Percentiles rank a stretch among this genome's conserved stretches.
phyloP scores from a whole-genome alignment of 805 yeast genomes.

The Scheffersomyces lignosus region DNA sequence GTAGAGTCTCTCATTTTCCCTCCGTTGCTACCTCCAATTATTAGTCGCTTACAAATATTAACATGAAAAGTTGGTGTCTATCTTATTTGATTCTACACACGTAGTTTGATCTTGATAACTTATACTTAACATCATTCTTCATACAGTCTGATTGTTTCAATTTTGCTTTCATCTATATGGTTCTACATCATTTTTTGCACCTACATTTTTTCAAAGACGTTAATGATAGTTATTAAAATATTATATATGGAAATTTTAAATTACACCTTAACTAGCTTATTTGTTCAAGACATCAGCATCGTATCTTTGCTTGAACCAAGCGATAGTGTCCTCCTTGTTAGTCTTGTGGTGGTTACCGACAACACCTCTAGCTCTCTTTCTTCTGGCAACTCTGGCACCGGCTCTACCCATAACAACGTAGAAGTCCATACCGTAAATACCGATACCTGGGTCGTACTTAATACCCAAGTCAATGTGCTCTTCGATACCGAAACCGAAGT shows the following conservation, averaged over 20 bases:
- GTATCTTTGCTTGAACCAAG: constrained; percentile 99
- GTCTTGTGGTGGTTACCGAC: constrained; percentile 94
- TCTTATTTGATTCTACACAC: too few relatives aligned
- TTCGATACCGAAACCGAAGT: constrained; percentile 99
- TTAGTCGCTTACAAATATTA: too few relatives aligned
- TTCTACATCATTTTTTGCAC: too few relatives aligned
- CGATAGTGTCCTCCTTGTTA: constrained; percentile 88
- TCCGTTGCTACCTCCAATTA: too few relatives aligned
- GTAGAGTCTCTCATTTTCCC: too few relatives aligned
- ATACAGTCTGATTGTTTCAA: too few relatives aligned
- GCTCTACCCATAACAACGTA: constrained; percentile 99
- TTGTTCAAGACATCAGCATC: constrained; percentile 96
- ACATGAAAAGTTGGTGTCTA: too few relatives aligned
- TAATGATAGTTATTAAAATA: neutral
- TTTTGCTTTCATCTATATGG: too few relatives aligned
- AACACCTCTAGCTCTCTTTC: constrained; percentile 89
- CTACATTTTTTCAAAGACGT: too few relatives aligned
- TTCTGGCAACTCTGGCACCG: constrained; percentile 98
- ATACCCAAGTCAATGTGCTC: constrained; percentile 99
- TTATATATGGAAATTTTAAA: neutral
- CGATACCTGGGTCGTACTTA: constrained; percentile 99
- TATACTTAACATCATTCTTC: too few relatives aligned
- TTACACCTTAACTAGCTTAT: constrained; percentile 37
- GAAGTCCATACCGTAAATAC: constrained; percentile 99
- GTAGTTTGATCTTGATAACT: too few relatives aligned